Evolutionary conservation across 2,329 filamentous ascomycete genomes (phyloP).

Genomic region (Scedosporium dehoogii): DNA sequence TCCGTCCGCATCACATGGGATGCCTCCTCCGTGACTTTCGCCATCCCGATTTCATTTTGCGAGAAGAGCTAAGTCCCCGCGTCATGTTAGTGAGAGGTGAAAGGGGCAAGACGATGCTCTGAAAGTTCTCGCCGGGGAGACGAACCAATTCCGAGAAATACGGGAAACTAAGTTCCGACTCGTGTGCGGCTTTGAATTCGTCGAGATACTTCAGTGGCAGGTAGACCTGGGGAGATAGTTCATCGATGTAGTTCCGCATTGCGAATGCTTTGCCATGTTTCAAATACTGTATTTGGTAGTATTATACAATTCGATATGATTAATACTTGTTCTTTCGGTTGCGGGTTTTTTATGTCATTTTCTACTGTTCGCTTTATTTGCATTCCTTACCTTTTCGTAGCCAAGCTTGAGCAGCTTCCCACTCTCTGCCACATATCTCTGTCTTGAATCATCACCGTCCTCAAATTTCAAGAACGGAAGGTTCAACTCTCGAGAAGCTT

Average conservation of each 20-base stretch:
- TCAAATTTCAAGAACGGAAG: slow-evolving; percentile 4
- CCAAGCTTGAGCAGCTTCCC: slow-evolving; percentile 1
- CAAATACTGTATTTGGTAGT: not conserved
- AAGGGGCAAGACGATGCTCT: not conserved
- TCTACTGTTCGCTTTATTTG: not conserved
- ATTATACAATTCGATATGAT: not conserved
- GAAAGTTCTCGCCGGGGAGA: not conserved
- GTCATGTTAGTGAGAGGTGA: not conserved
- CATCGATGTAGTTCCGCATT: slow-evolving; percentile 4
- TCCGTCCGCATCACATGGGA: slow-evolving; percentile 5
- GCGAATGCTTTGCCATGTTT: slow-evolving; percentile 5
- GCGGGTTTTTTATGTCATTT: not conserved
- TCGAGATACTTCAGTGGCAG: slow-evolving; percentile 1
- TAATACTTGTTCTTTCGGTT: not conserved
- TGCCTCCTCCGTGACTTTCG: slow-evolving; percentile 5
- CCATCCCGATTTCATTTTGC: slow-evolving; percentile 6
- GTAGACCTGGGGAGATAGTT: slow-evolving; percentile 1
- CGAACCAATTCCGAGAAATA: slow-evolving; percentile 4
- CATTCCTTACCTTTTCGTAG: not conserved
- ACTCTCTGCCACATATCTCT: slow-evolving; percentile 3
- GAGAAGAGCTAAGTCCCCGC: not conserved
- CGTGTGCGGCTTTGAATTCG: slow-evolving; percentile 2
- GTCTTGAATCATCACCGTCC: slow-evolving; percentile 3
- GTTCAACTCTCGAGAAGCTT: not conserved
- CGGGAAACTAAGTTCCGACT: slow-evolving; percentile 1